These are phyloP conservation scores for Dictyophora rubrovolvata DNA, from an alignment of 768 basidiomycete species.

Conservation along the genomic window DNA sequence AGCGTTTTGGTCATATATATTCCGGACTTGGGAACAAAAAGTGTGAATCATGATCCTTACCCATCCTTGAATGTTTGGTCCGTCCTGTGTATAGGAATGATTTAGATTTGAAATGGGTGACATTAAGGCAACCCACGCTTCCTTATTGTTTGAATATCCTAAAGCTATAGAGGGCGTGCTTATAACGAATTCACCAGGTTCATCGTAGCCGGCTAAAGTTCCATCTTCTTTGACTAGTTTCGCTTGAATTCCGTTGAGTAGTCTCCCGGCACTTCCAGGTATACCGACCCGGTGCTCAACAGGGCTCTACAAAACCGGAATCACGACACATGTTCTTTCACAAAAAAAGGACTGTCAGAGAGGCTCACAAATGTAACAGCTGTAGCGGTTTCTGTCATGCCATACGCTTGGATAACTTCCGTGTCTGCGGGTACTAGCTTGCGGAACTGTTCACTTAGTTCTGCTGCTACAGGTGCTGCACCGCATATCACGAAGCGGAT, in stretches of 20 bases:
- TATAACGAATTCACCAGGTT: conserved; percentile 51
- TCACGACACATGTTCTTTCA: neutral
- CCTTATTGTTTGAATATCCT: conserved; percentile 46
- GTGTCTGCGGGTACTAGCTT: conserved; percentile 11
- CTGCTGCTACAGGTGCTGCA: conserved; percentile 15
- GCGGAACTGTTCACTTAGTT: conserved; percentile 12
- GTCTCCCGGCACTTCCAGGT: conserved; percentile 47
- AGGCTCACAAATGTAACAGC: conserved; percentile 40
- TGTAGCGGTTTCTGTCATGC: conserved; percentile 58
- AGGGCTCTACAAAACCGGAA: neutral
- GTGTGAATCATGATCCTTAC: conserved; percentile 32
- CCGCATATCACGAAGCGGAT: conserved; percentile 17
- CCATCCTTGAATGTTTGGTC: conserved; percentile 60
- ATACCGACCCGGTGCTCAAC: conserved; percentile 23
- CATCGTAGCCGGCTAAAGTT: conserved; percentile 39
- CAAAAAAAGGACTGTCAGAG: conserved; percentile 24
- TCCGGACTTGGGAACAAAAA: too few relatives aligned
- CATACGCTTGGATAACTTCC: conserved; percentile 47
- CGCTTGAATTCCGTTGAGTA: conserved; percentile 47
- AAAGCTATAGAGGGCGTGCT: conserved; percentile 48
- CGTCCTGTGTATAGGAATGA: conserved; percentile 34
- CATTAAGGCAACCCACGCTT: conserved; percentile 41
- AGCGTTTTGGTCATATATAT: neutral
- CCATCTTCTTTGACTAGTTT: conserved; percentile 52
- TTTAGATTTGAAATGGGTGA: neutral